phyloP scores from a whole-genome alignment of 139 green algal species.

The Parachlorella kessleri region DNA sequence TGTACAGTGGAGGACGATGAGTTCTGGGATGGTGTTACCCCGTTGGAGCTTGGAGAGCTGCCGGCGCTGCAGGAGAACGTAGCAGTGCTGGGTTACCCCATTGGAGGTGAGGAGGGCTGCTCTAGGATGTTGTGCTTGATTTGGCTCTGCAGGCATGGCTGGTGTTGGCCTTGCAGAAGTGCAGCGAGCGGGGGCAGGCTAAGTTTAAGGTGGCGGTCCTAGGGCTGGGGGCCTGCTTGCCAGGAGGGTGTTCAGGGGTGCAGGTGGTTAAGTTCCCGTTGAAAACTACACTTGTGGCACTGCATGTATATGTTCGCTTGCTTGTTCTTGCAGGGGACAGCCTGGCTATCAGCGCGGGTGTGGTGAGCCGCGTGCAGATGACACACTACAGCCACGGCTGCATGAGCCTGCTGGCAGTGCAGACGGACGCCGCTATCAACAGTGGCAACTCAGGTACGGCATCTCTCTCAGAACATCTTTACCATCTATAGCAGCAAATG shows the following conservation, averaged over 20 bases:
- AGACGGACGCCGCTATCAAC: conserved; percentile 82
- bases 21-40: conserved; percentile 82
- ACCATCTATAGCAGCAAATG: no score
- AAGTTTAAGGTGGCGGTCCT: conserved; percentile 98
- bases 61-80: conserved; percentile 48
- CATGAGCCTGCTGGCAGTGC: conserved; percentile 90
- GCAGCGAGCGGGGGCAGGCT: no score
- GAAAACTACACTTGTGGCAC: no score
- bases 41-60: conserved; percentile 79
- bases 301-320: no score
- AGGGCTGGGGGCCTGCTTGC: no score
- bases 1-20: conserved; percentile 81
- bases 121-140: no score
- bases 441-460: conserved; percentile 68
- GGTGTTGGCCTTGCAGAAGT: no score
- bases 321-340: conserved; percentile 94
- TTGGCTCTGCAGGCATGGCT: no score
- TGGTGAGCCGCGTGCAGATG: conserved; percentile 93
- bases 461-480: no score
- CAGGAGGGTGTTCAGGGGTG: no score
- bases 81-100: not conserved
- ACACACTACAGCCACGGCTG: conserved; percentile 92
- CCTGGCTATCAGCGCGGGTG: conserved; percentile 66
- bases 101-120: conserved; percentile 43
- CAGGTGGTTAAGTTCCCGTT: no score